Conservation (phyloP, 225 moss, liverwort and hornwort species). For the Marchantia paleacea region DNA sequence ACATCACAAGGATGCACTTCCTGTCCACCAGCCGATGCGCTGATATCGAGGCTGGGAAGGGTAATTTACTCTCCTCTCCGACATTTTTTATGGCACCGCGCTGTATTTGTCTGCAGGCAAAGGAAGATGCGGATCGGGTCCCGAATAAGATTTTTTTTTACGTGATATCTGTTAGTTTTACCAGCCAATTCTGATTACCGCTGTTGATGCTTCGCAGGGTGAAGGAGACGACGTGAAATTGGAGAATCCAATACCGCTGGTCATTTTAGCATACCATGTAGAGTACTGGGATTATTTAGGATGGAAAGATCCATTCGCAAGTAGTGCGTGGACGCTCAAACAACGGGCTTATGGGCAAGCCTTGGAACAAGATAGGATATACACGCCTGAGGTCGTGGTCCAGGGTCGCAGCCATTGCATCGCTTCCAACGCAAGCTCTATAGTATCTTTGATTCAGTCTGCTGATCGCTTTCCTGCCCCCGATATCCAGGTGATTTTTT, state of each 20-base stretch:
- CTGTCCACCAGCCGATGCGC: conserved; percentile 79
- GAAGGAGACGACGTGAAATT: conserved; percentile 47
- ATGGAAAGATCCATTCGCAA: conserved; percentile 94
- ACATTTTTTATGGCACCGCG: neutral
- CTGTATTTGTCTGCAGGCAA: neutral
- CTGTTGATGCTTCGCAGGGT: conserved; percentile 46
- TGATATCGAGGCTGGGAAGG: conserved; percentile 71
- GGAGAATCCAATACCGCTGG: conserved; percentile 51
- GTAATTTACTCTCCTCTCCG: conserved; percentile 16
- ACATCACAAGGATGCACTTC: conserved; percentile 96
- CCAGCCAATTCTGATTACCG: neutral
- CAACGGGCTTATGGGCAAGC: conserved; percentile 79
- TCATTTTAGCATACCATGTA: conserved; percentile 84
- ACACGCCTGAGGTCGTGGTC: conserved; percentile 85
- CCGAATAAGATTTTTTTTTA: neutral
- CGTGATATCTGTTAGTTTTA: neutral
- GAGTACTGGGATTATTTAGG: conserved; percentile 98
- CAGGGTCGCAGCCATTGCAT: conserved; percentile 73
- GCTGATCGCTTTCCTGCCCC: conserved; percentile 73
- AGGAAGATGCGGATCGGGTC: neutral
- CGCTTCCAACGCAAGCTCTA: conserved; percentile 43
- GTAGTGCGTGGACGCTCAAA: conserved; percentile 74
- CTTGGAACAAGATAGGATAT: conserved; percentile 80
- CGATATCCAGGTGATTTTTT: conserved; percentile 57
- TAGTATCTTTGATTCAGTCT: conserved; percentile 50